phyloP scores from a whole-genome alignment of 2,329 filamentous ascomycete species.

The Clonostachys rosea region DNA sequence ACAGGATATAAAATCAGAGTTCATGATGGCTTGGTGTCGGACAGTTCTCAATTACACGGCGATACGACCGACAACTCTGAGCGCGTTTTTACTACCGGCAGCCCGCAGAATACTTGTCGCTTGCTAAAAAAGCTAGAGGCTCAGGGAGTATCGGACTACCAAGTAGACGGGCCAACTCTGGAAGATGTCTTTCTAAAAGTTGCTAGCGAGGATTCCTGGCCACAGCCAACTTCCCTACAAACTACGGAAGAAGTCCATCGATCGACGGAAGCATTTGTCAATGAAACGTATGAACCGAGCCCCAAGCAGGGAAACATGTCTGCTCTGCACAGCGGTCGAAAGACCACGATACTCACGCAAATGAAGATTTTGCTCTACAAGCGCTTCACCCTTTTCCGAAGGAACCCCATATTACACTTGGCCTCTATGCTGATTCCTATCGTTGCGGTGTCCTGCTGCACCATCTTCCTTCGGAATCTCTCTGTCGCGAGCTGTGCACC shows the following conservation, averaged over 20 bases:
- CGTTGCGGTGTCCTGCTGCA: no score
- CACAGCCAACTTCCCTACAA: no score
- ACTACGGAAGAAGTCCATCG: no score
- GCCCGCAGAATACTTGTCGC: slow-evolving; percentile 41
- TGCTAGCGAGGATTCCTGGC: slow-evolving; percentile 8
- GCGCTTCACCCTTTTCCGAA: slow-evolving; percentile 9
- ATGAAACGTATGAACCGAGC: no score
- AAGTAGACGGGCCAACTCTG: slow-evolving; percentile 20
- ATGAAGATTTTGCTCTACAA: slow-evolving; percentile 10
- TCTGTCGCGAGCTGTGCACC: no score
- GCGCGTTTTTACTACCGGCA: neutral
- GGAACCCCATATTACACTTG: neutral
- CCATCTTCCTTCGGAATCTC: no score
- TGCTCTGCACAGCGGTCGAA: neutral
- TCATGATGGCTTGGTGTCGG: neutral
- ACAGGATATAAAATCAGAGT: slow-evolving; percentile 58
- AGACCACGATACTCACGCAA: slow-evolving; percentile 5
- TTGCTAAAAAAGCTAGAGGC: slow-evolving; percentile 46
- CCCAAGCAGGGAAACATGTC: no score
- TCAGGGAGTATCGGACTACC: slow-evolving; percentile 33
- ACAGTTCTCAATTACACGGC: no score
- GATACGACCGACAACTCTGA: slow-evolving; percentile 14
- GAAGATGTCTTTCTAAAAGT: slow-evolving; percentile 25
- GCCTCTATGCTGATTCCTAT: no score
- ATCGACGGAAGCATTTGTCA: no score